Evolutionary conservation across 169 alveolate genomes (phyloP).

Genomic region (Eimeria zaria): DNA sequence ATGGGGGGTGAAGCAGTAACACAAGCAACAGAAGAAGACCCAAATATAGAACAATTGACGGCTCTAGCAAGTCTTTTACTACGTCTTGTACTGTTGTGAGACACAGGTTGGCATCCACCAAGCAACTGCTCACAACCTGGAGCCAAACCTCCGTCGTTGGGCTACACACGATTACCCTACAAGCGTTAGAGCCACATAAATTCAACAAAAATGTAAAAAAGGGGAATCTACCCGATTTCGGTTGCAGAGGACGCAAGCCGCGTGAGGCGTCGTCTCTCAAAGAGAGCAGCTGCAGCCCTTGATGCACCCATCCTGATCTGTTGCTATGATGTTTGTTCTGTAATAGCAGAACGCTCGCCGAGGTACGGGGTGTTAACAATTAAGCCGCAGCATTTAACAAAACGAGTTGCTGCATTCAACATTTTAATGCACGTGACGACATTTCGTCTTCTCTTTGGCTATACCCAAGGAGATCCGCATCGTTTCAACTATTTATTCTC

Average conservation of each 20-base stretch:
- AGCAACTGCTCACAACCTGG: too few species aligned
- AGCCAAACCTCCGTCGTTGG: too few species aligned
- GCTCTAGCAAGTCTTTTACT: not conserved
- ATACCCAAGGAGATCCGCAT: not conserved
- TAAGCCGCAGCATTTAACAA: not conserved
- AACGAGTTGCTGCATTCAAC: not conserved
- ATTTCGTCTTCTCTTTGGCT: not conserved
- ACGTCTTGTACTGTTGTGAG: not conserved
- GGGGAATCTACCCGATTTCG: too few species aligned
- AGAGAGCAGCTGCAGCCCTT: conserved; percentile 53
- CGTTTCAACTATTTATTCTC: not conserved
- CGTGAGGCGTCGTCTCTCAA: conserved; percentile 17
- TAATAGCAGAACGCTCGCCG: not conserved
- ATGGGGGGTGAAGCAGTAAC: too few species aligned
- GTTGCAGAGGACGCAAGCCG: not conserved
- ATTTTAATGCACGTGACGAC: not conserved
- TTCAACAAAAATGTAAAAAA: not conserved
- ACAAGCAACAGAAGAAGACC: not conserved
- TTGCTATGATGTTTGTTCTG: not conserved
- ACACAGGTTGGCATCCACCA: too few species aligned
- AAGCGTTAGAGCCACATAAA: too few species aligned
- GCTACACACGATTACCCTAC: too few species aligned
- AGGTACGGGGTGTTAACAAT: not conserved
- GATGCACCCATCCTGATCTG: not conserved
- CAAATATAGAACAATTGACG: not conserved